phyloP scores from a whole-genome alignment of 2,329 filamentous ascomycete genomes.

The Colletotrichum musae region DNA sequence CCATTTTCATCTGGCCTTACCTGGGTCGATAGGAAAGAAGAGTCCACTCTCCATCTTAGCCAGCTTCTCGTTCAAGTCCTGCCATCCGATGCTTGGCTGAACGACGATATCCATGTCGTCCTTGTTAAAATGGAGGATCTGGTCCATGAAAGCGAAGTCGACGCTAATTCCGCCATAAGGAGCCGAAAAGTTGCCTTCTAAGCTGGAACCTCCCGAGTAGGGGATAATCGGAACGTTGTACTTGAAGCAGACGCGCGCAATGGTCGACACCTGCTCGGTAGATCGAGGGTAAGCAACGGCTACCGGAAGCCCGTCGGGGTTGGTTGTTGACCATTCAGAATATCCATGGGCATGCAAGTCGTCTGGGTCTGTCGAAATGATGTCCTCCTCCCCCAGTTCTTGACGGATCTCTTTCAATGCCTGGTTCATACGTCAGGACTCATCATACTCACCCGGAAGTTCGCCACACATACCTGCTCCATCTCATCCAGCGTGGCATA shows the following conservation, averaged over 20 bases:
- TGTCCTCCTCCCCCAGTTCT: conserved; percentile 64
- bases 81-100: conserved; percentile 93
- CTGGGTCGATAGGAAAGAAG: conserved; percentile 93
- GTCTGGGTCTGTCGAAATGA: conserved; percentile 74
- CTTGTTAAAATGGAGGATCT: conserved; percentile 83
- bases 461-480: conserved; percentile 43
- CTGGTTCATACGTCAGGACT: conserved; percentile 51
- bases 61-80: conserved; percentile 82
- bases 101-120: conserved; percentile 95
- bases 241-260: conserved; percentile 80
- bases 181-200: conserved; percentile 92
- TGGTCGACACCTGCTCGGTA: conserved; percentile 71
- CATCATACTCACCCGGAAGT: not conserved
- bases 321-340: conserved; percentile 76
- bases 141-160: conserved; percentile 90
- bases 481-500: conserved; percentile 59
- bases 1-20: conserved; percentile 52
- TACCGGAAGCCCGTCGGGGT: conserved; percentile 72
- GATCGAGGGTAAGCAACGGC: conserved; percentile 75
- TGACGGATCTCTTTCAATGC: conserved; percentile 69
- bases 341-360: conserved; percentile 75
- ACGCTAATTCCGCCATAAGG: conserved; percentile 90
- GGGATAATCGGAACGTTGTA: conserved; percentile 88
- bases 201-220: conserved; percentile 87
- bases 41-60: conserved; percentile 80